These are phyloP conservation scores for Barbarea vulgaris DNA, from an alignment of 345 rosid genomes.

Conservation along the genomic window DNA sequence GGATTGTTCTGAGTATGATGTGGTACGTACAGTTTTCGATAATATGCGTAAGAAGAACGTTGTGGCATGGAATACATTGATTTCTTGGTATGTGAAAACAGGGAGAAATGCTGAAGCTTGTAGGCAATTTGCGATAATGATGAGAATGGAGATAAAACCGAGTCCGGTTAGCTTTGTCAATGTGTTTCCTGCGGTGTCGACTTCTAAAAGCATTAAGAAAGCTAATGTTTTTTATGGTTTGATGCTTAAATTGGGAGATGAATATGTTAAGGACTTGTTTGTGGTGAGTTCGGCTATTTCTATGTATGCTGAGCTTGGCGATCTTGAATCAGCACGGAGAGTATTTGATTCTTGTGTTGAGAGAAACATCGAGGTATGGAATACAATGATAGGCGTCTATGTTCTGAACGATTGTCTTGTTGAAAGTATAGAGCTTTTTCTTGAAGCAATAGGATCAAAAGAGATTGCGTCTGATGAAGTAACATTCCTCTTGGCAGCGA, in stretches of 20 bases:
- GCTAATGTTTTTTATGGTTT: slow-evolving; percentile 65
- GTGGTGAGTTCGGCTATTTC: slow-evolving; percentile 71
- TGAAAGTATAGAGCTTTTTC: slow-evolving; percentile 63
- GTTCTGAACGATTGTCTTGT: slow-evolving; percentile 52
- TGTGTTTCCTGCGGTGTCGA: slow-evolving; percentile 71
- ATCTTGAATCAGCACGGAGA: slow-evolving; percentile 59
- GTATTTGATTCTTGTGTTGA: slow-evolving; percentile 62
- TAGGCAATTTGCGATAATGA: slow-evolving; percentile 61
- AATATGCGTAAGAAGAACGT: slow-evolving; percentile 72
- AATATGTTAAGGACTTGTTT: slow-evolving; percentile 65
- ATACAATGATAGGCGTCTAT: slow-evolving; percentile 77
- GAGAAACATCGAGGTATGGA: slow-evolving; percentile 80
- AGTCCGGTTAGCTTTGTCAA: slow-evolving; percentile 79
- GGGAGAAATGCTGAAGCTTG: slow-evolving; percentile 57
- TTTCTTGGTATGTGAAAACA: slow-evolving; percentile 80
- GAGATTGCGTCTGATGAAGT: slow-evolving; percentile 62
- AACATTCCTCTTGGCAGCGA: slow-evolving; percentile 63
- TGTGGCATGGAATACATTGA: slow-evolving; percentile 77
- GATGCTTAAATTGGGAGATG: slow-evolving; percentile 65
- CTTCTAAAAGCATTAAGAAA: slow-evolving; percentile 46
- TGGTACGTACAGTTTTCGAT: slow-evolving; percentile 63
- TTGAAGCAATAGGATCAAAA: slow-evolving; percentile 53
- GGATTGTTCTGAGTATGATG: slow-evolving; percentile 46
- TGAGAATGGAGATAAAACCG: slow-evolving; percentile 65
- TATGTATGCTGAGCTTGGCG: slow-evolving; percentile 72